phyloP scores from a whole-genome alignment of 169 alveolate genomes.

The Blepharisma undulans region DNA sequence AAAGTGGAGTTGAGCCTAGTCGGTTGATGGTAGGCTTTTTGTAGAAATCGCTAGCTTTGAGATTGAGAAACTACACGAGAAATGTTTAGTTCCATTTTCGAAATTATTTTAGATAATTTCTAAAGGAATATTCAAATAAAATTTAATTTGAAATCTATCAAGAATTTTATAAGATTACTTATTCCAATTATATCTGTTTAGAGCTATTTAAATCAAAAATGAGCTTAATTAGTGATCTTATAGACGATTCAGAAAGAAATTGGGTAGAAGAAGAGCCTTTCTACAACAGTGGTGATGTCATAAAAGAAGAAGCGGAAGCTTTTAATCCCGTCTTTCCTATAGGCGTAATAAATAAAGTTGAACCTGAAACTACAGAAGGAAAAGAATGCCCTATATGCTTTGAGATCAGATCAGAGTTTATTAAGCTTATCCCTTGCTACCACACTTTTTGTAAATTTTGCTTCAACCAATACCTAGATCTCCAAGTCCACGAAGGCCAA shows the following conservation, averaged over 20 bases:
- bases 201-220: too few relatives aligned
- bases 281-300: background rate
- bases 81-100: background rate
- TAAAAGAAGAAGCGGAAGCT: background rate
- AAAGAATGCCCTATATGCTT: background rate
- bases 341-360: background rate
- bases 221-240: background rate
- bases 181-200: background rate
- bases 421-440: background rate
- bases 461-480: background rate
- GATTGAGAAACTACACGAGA: background rate
- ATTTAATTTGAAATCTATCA: too few relatives aligned
- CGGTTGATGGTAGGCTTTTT: background rate
- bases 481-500: slow-evolving; percentile 4
- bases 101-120: too few relatives aligned
- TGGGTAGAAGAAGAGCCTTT: background rate
- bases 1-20: background rate
- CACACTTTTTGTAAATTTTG: slow-evolving; percentile 12
- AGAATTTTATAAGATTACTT: too few relatives aligned
- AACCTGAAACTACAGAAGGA: background rate
- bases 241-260: background rate
- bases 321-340: background rate
- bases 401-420: background rate
- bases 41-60: background rate
- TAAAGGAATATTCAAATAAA: too few relatives aligned